Conservation (phyloP, 495 filamentous ascomycete species). For the Aspergillus sclerotioniger region DNA sequence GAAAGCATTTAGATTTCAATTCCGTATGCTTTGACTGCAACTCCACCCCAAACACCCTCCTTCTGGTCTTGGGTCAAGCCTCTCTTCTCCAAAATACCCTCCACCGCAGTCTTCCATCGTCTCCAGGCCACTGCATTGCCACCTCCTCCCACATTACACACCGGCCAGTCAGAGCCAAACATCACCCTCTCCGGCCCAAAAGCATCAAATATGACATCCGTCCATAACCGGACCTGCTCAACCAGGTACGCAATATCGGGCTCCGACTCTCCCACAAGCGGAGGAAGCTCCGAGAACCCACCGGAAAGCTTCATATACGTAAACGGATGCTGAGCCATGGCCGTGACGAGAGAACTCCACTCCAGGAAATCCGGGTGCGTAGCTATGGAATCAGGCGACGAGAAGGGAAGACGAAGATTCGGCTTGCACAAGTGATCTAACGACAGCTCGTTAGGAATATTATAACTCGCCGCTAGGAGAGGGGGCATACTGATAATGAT, state of each 20-base stretch:
- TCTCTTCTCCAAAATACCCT: conserved; percentile 57
- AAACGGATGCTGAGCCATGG: conserved; percentile 53
- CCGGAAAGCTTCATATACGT: conserved; percentile 92
- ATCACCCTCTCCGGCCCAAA: conserved; percentile 74
- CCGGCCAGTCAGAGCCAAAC: conserved; percentile 90
- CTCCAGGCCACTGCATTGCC: conserved; percentile 50
- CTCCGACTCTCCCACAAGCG: conserved; percentile 34
- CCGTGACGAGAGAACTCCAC: conserved; percentile 38
- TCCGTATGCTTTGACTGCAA: conserved; percentile 64
- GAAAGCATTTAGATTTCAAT: conserved; percentile 35
- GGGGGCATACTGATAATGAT: conserved; percentile 61
- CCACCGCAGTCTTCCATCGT: conserved; percentile 44
- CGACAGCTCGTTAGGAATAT: conserved; percentile 5
- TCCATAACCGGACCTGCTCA: conserved; percentile 56
- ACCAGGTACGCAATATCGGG: conserved; percentile 42
- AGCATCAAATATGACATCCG: conserved; percentile 60
- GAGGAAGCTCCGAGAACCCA: conserved; percentile 68
- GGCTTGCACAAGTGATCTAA: conserved; percentile 89
- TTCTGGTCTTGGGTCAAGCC: conserved; percentile 56
- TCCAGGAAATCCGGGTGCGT: conserved; percentile 58
- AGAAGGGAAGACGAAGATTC: conserved; percentile 49
- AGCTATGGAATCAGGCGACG: conserved; percentile 35
- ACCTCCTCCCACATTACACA: conserved; percentile 69
- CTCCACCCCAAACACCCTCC: conserved; percentile 64
- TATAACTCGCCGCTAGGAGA: too few relatives aligned